Evolutionary conservation across 1,284 basidiomycete genomes (phyloP), one percentile per base, ranked within the genome.

Genomic region (Microbotryum lychnidis-dioicae): DNA sequence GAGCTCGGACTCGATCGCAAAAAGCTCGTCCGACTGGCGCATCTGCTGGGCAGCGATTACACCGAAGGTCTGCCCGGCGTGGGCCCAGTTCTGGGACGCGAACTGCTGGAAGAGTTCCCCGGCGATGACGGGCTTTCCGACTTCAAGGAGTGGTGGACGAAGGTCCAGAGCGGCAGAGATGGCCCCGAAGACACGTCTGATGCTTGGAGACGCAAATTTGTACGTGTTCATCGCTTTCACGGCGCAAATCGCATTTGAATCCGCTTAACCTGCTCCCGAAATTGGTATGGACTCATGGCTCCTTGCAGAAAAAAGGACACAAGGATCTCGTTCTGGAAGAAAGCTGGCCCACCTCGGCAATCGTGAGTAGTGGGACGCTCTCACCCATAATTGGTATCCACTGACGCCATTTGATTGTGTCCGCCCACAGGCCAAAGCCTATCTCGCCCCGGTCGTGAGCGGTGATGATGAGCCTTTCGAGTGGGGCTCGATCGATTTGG

Each of bases 51-150:
- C 45, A 94, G 91, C 69, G 96, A 99, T 77, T 99, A 99, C 75
- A 89, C 90, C 3, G 87, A 96, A n/a, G 96, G 96, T 6, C 76
- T 98, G n/a, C 81, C 86, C 1, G 93, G 94, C 1, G 85, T 97
- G 2, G 96, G 96, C 0, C 94, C 93, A 1, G 96, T 98, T 1
- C 85, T 93, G 9, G 96, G 92, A 1, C 93, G 97, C 85, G 96
- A 99, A 74, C 78, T 97, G 29, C 76, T 97, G 71, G 86, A 84
- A 65, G 91, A 96, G 75, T 97, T 97, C 73, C 85, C 88, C 1
- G 91, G 90, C 2, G 79, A 84, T 49, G 83, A 87, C 69, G 90
- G 91, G 1, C 77, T 98, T 64, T 80, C 84, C 60, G 82, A 85
- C 62, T 99, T 98, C 78, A 89, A 84, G 72, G 83, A 87, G 48